These are phyloP conservation scores for Globisporangium takayamanum DNA, from an alignment of 352 stramenopile genomes.

Conservation along the genomic window DNA sequence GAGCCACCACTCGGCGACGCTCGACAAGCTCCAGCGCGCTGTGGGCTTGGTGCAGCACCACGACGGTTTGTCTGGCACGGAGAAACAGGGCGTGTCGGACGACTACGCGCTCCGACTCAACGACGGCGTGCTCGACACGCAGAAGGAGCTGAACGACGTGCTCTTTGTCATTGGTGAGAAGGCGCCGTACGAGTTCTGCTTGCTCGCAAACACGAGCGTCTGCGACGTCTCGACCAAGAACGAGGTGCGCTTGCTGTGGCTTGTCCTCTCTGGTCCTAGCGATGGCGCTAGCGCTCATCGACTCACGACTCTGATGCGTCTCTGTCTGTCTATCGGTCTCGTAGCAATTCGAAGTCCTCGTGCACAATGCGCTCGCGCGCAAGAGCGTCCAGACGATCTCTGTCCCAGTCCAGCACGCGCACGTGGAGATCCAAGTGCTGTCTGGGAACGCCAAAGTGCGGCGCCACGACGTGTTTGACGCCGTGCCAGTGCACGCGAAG, in stretches of 20 bases:
- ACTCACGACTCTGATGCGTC: neutral
- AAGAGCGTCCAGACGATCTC: constrained; percentile 53
- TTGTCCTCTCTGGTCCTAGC: too few species aligned
- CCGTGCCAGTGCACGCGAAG: constrained; percentile 44
- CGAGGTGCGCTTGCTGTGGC: constrained; percentile 14
- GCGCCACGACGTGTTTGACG: constrained; percentile 41
- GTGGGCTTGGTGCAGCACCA: constrained; percentile 95
- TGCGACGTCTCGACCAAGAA: constrained; percentile 78
- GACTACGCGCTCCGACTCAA: constrained; percentile 94
- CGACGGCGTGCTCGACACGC: constrained; percentile 59
- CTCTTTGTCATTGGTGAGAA: constrained; percentile 70
- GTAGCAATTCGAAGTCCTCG: constrained; percentile 59
- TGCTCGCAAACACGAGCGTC: constrained; percentile 87
- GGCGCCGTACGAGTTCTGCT: constrained; percentile 55
- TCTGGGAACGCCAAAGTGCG: constrained; percentile 29
- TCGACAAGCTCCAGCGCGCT: constrained; percentile 79
- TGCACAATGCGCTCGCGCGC: constrained; percentile 62
- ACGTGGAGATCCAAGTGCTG: constrained; percentile 31
- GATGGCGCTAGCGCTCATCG: neutral
- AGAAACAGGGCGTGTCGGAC: constrained; percentile 93
- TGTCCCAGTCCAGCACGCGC: constrained; percentile 46
- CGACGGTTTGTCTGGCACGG: constrained; percentile 92
- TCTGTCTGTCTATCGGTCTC: neutral
- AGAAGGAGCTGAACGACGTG: constrained; percentile 69
- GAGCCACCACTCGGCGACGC: constrained; percentile 40